Conservation (phyloP, 129 eudicot genomes). For the Artemisia tridentata region DNA sequence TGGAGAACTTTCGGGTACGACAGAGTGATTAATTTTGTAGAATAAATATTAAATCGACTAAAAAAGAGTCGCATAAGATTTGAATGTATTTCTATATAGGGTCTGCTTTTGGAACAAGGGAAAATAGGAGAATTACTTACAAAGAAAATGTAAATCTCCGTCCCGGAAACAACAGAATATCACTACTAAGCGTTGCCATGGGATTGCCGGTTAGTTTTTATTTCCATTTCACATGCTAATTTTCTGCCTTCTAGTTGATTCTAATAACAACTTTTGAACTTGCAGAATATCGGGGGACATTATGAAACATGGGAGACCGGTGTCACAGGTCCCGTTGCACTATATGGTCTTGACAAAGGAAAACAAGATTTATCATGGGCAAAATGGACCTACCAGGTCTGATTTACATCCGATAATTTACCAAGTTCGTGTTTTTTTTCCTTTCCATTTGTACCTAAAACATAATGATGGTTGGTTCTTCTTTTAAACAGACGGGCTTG, state of each 20-base stretch:
- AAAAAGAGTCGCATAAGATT: background rate
- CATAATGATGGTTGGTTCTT: background rate
- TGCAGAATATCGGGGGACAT: constrained; percentile 71
- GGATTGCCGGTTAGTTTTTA: constrained; percentile 76
- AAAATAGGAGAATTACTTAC: constrained; percentile 58
- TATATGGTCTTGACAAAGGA: constrained; percentile 64
- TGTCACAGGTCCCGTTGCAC: constrained; percentile 57
- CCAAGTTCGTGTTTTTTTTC: background rate
- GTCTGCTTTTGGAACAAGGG: constrained; percentile 77
- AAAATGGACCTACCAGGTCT: constrained; percentile 69
- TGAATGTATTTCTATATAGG: constrained; percentile 39
- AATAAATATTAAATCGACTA: background rate
- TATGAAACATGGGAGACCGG: constrained; percentile 69
- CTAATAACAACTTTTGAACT: background rate
- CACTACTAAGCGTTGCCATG: constrained; percentile 86
- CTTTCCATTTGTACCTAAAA: background rate
- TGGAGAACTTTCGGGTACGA: constrained; percentile 75
- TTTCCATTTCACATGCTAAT: background rate
- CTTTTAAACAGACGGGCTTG: constrained; percentile 49
- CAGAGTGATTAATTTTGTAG: background rate
- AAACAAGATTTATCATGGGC: constrained; percentile 60
- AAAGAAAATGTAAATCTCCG: constrained; percentile 57
- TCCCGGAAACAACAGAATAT: constrained; percentile 70
- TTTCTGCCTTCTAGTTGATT: background rate
- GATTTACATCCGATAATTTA: background rate